phyloP scores from a whole-genome alignment of 805 yeast genomes.

The Hemisphaericaspora nanyangensis region DNA sequence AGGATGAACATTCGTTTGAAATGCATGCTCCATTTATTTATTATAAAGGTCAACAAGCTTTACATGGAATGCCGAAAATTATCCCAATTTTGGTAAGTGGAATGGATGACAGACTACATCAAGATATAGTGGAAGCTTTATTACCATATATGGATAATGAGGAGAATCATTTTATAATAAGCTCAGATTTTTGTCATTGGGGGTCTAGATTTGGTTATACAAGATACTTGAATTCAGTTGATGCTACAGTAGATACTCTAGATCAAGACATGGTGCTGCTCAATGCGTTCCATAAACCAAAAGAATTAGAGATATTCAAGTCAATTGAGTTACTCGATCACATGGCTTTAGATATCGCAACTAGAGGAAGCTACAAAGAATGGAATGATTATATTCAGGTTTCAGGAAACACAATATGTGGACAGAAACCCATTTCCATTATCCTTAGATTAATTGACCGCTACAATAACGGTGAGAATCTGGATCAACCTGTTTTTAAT shows the following conservation, averaged over 20 bases:
- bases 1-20: slow-evolving; percentile 88
- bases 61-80: slow-evolving; percentile 41
- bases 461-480: slow-evolving; percentile 6
- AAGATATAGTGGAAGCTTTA: slow-evolving; percentile 45
- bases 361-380: slow-evolving; percentile 48
- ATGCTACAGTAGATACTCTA: slow-evolving; percentile 14
- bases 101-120: slow-evolving; percentile 43
- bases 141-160: slow-evolving; percentile 51
- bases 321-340: slow-evolving; percentile 74
- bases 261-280: slow-evolving; percentile 13
- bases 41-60: slow-evolving; percentile 37
- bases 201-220: slow-evolving; percentile 45
- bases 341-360: slow-evolving; percentile 60
- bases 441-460: slow-evolving; percentile 53
- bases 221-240: slow-evolving; percentile 23
- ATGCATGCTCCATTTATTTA: slow-evolving; percentile 85
- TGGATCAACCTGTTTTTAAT: slow-evolving; percentile 29
- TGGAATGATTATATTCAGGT: slow-evolving; percentile 66
- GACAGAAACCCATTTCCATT: slow-evolving; percentile 75
- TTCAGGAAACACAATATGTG: slow-evolving; percentile 92
- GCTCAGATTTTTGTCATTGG: slow-evolving; percentile 97
- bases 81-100: slow-evolving; percentile 82
- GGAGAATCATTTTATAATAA: slow-evolving; percentile 66
- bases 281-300: slow-evolving; percentile 5
- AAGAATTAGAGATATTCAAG: slow-evolving; percentile 52